Evolutionary conservation across 108 stramenopile species (phyloP).

Genomic region (Skeletonema potamos): DNA sequence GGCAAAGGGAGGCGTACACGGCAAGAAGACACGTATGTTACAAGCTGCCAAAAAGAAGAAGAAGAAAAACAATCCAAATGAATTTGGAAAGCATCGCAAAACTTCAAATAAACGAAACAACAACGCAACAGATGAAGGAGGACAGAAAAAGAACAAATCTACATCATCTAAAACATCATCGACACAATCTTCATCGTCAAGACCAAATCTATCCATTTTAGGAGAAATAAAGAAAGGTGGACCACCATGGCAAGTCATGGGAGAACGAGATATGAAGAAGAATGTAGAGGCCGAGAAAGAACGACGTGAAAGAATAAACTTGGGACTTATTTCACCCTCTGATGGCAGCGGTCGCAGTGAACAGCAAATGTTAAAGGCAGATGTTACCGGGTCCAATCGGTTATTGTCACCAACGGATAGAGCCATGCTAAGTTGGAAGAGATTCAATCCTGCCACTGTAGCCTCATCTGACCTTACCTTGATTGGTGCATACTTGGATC

Average conservation of each 20-base stretch:
- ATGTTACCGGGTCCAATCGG: conserved; percentile 47
- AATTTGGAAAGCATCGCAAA: conserved; percentile 38
- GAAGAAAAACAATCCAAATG: conserved; percentile 24
- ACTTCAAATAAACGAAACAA: conserved; percentile 27
- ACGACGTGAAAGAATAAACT: conserved; percentile 57
- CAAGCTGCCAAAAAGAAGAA: conserved; percentile 29
- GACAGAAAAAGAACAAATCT: conserved; percentile 8
- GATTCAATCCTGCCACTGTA: conserved; percentile 50
- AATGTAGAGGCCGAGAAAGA: conserved; percentile 63
- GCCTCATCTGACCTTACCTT: conserved; percentile 47
- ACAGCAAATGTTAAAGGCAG: conserved; percentile 19
- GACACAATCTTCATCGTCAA: conserved; percentile 6
- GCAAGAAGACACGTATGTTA: conserved; percentile 37
- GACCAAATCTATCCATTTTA: conserved; percentile 27
- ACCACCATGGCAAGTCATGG: conserved; percentile 85
- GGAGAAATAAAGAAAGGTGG: conserved; percentile 26
- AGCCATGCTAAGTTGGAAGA: conserved; percentile 70
- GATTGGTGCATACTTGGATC: conserved; percentile 64
- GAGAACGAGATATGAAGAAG: conserved; percentile 58
- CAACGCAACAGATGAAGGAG: conserved; percentile 1
- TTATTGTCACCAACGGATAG: conserved; percentile 58
- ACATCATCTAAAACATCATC: conserved; percentile 12
- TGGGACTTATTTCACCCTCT: conserved; percentile 43
- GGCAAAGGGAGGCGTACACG: conserved; percentile 41
- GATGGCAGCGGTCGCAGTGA: conserved; percentile 6